phyloP scores from a whole-genome alignment of 768 basidiomycete genomes.

The Lactarius psammicola region DNA sequence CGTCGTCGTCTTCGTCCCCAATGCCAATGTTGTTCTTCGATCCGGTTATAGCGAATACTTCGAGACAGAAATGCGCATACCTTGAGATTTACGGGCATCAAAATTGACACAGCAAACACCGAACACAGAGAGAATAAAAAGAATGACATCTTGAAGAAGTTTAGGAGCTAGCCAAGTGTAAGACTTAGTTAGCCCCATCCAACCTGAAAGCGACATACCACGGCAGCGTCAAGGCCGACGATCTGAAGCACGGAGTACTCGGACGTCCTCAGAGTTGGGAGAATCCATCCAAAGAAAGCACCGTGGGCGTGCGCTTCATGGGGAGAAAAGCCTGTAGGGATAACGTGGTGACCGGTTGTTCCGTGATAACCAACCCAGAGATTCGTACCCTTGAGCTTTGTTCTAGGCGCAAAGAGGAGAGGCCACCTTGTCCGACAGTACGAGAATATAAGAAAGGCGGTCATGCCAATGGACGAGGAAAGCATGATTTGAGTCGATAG shows the following conservation, averaged over 20 bases:
- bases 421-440: constrained; percentile 88
- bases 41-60: constrained; percentile 38
- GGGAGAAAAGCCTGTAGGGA: constrained; percentile 75
- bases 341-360: constrained; percentile 18
- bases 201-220: constrained; percentile 53
- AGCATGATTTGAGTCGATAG: constrained; percentile 86
- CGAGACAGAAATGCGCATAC: constrained; percentile 43
- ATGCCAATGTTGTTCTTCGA: constrained; percentile 79
- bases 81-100: constrained; percentile 95
- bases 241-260: constrained; percentile 95
- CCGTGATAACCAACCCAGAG: not conserved
- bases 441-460: constrained; percentile 84
- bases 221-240: constrained; percentile 94
- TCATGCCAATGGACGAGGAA: constrained; percentile 71
- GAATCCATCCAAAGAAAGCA: constrained; percentile 93
- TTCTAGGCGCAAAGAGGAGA: constrained; percentile 86
- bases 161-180: constrained; percentile 63
- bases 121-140: constrained; percentile 87
- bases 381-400: constrained; percentile 85
- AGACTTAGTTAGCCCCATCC: constrained; percentile 1
- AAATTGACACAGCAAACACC: constrained; percentile 72
- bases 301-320: constrained; percentile 87
- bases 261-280: constrained; percentile 86
- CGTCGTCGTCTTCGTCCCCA: constrained; percentile 49
- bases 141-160: constrained; percentile 95